A percentile compares a stretch with the other conserved stretches of the same genome.
phyloP scores from a whole-genome alignment of 108 stramenopile genomes.

The Skeletonema menzelii region DNA sequence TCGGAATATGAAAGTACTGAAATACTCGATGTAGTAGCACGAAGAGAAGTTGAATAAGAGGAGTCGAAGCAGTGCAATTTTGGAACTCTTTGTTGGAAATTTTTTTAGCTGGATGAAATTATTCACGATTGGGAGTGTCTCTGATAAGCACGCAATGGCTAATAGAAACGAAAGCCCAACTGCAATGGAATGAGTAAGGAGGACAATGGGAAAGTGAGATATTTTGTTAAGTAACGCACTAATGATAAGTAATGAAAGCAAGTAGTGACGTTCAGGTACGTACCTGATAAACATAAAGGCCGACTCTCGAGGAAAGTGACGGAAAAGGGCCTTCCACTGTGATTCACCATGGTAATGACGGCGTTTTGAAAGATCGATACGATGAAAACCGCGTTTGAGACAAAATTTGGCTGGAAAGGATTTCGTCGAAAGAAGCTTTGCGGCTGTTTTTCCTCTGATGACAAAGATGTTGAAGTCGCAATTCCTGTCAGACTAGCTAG shows the following conservation, averaged over 20 bases:
- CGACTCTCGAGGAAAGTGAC: slow-evolving; percentile 51
- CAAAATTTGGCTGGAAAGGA: slow-evolving; percentile 65
- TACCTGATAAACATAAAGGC: slow-evolving; percentile 26
- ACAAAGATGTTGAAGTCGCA: not conserved
- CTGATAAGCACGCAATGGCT: slow-evolving; percentile 27
- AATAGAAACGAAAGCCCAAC: slow-evolving; percentile 27
- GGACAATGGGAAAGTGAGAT: not conserved
- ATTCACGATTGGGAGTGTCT: slow-evolving; percentile 28
- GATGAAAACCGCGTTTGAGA: slow-evolving; percentile 64
- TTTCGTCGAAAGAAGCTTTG: slow-evolving; percentile 40
- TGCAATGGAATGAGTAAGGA: not conserved
- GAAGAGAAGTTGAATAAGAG: slow-evolving; percentile 15
- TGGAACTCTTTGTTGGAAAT: slow-evolving; percentile 26
- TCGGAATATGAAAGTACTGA: slow-evolving; percentile 19
- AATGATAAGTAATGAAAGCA: too few species aligned
- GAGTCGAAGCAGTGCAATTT: slow-evolving; percentile 24
- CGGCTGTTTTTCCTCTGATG: not conserved
- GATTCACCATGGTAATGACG: slow-evolving; percentile 54
- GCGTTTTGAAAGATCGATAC: slow-evolving; percentile 64
- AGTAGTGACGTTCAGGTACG: not conserved
- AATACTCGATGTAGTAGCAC: slow-evolving; percentile 22
- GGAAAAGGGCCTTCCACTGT: slow-evolving; percentile 57
- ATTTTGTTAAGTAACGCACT: too few species aligned
- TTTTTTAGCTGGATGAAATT: slow-evolving; percentile 31
- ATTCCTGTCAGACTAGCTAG: slow-evolving; percentile 12